Evolutionary conservation across 2,329 filamentous ascomycete genomes (phyloP), one percentile per base, ranked within the genome.

Genomic region (Pyrenophora graminea): DNA sequence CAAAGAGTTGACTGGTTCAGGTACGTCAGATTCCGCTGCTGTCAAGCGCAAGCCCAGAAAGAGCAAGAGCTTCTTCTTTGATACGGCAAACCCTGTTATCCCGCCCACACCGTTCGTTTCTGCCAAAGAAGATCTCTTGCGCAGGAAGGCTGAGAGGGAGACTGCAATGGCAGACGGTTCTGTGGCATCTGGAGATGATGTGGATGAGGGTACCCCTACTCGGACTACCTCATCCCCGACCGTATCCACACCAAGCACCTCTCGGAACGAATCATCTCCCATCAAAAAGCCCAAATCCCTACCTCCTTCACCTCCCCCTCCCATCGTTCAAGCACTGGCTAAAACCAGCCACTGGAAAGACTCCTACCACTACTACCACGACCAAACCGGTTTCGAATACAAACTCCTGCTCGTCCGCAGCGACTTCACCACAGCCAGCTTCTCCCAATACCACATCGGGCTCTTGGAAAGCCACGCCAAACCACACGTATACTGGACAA

Each of bases 341-440:
- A 67, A 61, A 42, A 7, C 37, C 46, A 15, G 15, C 31, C 78
- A 30, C 75, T 83, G 70, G 39, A 64, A 64, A 72, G 70, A 71
- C 51, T 49, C 62, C n/a, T 84, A 85, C 63, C 85, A 84, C 53
- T 70, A 89, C 53, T 91, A 88, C 70, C 74, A 71, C 15, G 89
- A 94, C 66, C 48, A 63, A 3, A 80, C 80, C 0, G 81, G 80
- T 40, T 89, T 90, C 67, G 70, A 76, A 3, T 91, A 90, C 72
- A 79, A 85, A 46, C 74, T 89, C 50, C 77, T 79, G 0, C 73
- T 94, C 12, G 79, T 79, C 2, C 82, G 87, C 25, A 67, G 65
- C 66, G 82, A 72, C 70, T 78, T 66, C 33, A 70, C 54, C 4
- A 74, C 76, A 9, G 80, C 81, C 33, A 65, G 72, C 0, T 82